Base-by-base conservation (phyloP, 805 yeast genomes). In the Pichia gijzeniarum region DNA sequence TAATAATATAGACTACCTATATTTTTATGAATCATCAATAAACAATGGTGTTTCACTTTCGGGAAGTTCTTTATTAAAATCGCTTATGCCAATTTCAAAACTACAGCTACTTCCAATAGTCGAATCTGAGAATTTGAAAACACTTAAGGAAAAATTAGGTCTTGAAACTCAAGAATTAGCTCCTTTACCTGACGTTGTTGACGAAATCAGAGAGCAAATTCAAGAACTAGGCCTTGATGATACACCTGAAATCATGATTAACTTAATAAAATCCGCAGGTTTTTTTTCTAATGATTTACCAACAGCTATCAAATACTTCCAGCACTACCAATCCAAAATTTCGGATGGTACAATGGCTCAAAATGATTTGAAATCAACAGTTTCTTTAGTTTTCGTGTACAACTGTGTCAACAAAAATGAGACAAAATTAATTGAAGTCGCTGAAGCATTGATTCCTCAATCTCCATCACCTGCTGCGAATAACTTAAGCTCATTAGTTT, bases 371-470 rank as follows among this genome's bases (percentile, higher is more conserved):
- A 54, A 59, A 38, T 47, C 56, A 5, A 48, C 51, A 14, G 47
- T 53, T 32, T 56, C 65, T 1, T 42, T 57, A 13, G 54, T 55
- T 1, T 47, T 55, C 9, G 54, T 60, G n/a, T 51, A 57, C 39
- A 52, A 58, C 12, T 42, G 61, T 5, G 54, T 61, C 19, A 7
- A 21, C 6, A 47, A 40, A 2, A 42, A 55, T 14, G 47, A 53
- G 6, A 22, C 41, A 2, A 40, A 43, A 16, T 28, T 54, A 38
- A 16, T 60, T 6, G 25, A 47, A n/a, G 48, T 55, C 28, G 62
- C 64, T 1, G 59, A 61, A 42, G 56, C 54, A 1, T 46, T 61
- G 20, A 44, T 61, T 2, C 65, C 64, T 1, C 65, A 59, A 38
- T 27, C 45, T 4, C 58, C 61, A 9, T 28, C 38, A 12, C 57